Conservation (phyloP, 805 yeast genomes). For the Saccharomycopsis schoenii region DNA sequence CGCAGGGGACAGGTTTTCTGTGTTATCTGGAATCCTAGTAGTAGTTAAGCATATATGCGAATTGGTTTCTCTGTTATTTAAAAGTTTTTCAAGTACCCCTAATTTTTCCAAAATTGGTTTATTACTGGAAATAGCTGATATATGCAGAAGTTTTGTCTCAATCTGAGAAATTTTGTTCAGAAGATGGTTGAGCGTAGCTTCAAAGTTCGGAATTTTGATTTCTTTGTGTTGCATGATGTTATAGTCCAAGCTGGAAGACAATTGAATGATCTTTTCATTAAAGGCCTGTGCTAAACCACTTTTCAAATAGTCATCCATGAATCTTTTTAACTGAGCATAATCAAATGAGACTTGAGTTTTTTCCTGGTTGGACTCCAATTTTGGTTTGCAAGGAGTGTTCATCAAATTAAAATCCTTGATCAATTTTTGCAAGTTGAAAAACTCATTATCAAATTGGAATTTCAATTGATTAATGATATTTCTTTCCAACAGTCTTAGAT, state of each 20-base stretch:
- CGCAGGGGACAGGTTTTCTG: no score
- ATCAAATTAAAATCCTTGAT: background rate
- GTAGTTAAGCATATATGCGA: background rate
- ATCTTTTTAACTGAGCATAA: no score
- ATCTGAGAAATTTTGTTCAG: background rate
- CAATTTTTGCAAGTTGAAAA: background rate
- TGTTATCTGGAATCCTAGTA: no score
- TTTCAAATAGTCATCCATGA: background rate
- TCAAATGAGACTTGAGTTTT: no score
- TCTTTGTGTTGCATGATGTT: background rate
- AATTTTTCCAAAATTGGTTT: background rate
- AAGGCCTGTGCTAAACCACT: background rate
- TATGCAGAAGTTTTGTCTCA: background rate
- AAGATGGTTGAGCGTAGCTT: no score
- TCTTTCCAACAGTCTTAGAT: background rate
- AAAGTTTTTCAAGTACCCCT: background rate
- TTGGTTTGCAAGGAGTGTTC: constrained; percentile 1
- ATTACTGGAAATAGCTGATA: background rate
- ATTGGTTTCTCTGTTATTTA: background rate
- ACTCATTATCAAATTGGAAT: background rate
- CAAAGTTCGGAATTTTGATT: background rate
- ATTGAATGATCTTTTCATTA: background rate
- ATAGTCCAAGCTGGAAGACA: background rate
- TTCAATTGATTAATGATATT: background rate
- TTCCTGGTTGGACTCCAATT: background rate